A percentile compares a stretch with the other conserved stretches of the same genome.
Evolutionary conservation across 2,329 filamentous ascomycete species (phyloP).

Genomic region (Penicillium nordicum): DNA sequence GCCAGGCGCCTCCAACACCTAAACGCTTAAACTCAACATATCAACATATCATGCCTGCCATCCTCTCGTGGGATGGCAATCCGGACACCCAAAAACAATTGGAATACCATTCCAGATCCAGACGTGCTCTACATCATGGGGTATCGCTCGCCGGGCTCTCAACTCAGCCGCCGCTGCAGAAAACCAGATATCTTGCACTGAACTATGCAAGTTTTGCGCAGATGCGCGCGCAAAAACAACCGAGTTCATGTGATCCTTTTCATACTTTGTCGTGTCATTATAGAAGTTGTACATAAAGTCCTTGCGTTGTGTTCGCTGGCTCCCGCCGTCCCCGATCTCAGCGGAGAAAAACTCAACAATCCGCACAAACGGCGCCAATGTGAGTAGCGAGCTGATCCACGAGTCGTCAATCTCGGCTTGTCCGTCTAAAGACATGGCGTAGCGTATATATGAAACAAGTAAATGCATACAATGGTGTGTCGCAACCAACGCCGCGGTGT

Average conservation of each 20-base stretch:
- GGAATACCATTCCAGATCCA: slow-evolving; percentile 35
- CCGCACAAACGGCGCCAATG: slow-evolving; percentile 38
- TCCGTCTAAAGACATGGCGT: slow-evolving; percentile 35
- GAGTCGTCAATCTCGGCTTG: slow-evolving; percentile 31
- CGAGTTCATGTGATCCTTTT: slow-evolving; percentile 39
- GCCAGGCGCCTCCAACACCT: slow-evolving; percentile 15
- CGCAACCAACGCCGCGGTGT: slow-evolving; percentile 38
- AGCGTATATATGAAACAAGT: slow-evolving; percentile 39
- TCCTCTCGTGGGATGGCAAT: slow-evolving; percentile 30
- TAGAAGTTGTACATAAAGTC: slow-evolving; percentile 46
- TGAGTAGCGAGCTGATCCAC: slow-evolving; percentile 43
- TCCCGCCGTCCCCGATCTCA: slow-evolving; percentile 43
- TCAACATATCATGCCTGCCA: slow-evolving; percentile 35
- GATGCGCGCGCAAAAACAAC: slow-evolving; percentile 35
- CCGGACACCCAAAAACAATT: slow-evolving; percentile 36
- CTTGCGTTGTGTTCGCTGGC: slow-evolving; percentile 40
- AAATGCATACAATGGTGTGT: slow-evolving; percentile 44
- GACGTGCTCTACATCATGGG: slow-evolving; percentile 35
- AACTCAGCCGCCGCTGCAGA: slow-evolving; percentile 35
- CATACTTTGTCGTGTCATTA: slow-evolving; percentile 36
- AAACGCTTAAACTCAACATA: slow-evolving; percentile 5
- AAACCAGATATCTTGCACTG: slow-evolving; percentile 41
- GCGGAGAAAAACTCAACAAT: slow-evolving; percentile 44
- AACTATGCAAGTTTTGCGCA: slow-evolving; percentile 30
- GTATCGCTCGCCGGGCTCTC: slow-evolving; percentile 25